Conservation (phyloP, 768 basidiomycete genomes). For the Rhodocollybia butyracea region DNA sequence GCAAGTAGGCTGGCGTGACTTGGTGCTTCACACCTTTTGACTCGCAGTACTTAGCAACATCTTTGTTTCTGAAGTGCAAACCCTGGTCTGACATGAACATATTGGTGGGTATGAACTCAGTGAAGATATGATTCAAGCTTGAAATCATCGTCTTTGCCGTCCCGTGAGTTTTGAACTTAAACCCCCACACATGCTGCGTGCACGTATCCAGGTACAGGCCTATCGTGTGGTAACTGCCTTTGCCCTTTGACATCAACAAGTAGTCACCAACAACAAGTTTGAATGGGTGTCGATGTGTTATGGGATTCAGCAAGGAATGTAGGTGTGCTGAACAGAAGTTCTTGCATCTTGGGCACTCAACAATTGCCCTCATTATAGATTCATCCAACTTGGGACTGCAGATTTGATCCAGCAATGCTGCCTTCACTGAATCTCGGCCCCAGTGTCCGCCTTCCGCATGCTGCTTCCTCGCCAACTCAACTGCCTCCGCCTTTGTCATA, state of each 20-base stretch:
- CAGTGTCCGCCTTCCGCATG: slow-evolving; percentile 11
- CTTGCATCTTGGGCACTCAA: slow-evolving; percentile 23
- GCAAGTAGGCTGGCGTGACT: slow-evolving; percentile 29
- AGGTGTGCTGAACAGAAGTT: slow-evolving; percentile 27
- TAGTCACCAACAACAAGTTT: slow-evolving; percentile 34
- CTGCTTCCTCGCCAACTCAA: background rate
- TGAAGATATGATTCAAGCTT: slow-evolving; percentile 26
- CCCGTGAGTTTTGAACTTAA: slow-evolving; percentile 21
- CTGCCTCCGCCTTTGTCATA: slow-evolving; percentile 15
- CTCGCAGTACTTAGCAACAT: slow-evolving; percentile 24
- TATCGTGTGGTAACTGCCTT: slow-evolving; percentile 25
- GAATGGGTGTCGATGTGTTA: slow-evolving; percentile 33
- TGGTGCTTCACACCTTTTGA: slow-evolving; percentile 15
- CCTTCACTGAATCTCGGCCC: slow-evolving; percentile 12
- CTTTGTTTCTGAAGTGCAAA: slow-evolving; percentile 33
- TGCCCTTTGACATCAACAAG: slow-evolving; percentile 29
- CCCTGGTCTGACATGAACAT: no score
- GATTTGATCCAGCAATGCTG: slow-evolving; percentile 18
- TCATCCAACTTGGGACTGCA: slow-evolving; percentile 22
- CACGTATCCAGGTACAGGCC: slow-evolving; percentile 27
- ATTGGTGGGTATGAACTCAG: slow-evolving; percentile 20
- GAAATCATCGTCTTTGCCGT: no score
- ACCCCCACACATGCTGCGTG: slow-evolving; percentile 26
- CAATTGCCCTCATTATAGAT: slow-evolving; percentile 18
- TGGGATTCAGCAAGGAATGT: slow-evolving; percentile 31